Base-by-base conservation (phyloP, 2,329 filamentous ascomycete genomes). In the Pestalotiopsis sp. region DNA sequence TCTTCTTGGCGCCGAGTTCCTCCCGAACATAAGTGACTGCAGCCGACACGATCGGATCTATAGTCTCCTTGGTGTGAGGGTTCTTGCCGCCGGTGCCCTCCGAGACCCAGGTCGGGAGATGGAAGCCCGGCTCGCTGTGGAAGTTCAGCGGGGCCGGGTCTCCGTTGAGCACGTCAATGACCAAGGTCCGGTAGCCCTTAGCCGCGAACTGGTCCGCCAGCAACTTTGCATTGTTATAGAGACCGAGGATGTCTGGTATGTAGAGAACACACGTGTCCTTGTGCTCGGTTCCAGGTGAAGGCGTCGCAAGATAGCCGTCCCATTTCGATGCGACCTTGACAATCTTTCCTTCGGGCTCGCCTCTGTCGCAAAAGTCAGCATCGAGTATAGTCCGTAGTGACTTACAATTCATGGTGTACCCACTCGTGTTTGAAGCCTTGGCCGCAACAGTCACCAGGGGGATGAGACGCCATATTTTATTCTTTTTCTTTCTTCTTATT, bases 71-170 rank as follows among this genome's bases (percentile, higher is more conserved):
- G 14, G 62, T 65, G 20, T 65, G 62, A 13, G 62, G 62, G 1
- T 65, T 65, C 38, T 65, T 65, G n/a, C 62, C 62, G 20, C 25
- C 41, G n/a, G 62, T 38, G 17, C 62, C 62, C 39, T 65, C 20
- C 14, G 17, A 23, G 20, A 52, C 12, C 62, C 62, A 65, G 7
- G 38, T 45, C 39, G 38, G n/a, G 0, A 45, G 41, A 31, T 65
- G 38, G 11, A 63, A 63, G 31, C 38, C 13, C n/a, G 45, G 45
- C 2, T n/a, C 17, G 41, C 23, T 45, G n/a, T 45, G 7, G 12
- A 31, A 27, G 13, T 45, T 65, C 6, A 45, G 36, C 27, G 62
- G 41, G 38, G 20, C 23, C 17, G 62, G 62, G 20, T 65, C 62
- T n/a, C 62, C 62, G 12, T 65, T 65, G n/a, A n/a, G 14, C 5